Evolutionary conservation across 495 filamentous ascomycete genomes (phyloP).

Genomic region (Penicillium paradoxum): DNA sequence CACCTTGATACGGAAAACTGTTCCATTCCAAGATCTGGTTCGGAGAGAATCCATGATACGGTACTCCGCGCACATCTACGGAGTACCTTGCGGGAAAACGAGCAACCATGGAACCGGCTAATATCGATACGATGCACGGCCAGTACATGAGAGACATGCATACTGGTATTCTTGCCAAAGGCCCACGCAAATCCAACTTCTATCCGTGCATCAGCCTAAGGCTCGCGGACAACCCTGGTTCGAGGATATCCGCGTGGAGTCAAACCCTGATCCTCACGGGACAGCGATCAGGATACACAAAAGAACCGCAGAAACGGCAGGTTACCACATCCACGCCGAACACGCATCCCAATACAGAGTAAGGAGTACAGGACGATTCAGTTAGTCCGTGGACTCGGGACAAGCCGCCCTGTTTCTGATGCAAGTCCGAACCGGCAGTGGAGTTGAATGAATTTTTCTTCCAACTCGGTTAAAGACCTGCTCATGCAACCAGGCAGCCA

Average conservation of each 20-base stretch:
- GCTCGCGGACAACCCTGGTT: not conserved
- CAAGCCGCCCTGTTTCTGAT: not conserved
- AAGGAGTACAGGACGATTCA: no score
- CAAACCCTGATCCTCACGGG: not conserved
- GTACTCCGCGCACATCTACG: not conserved
- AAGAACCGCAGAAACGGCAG: not conserved
- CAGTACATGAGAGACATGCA: not conserved
- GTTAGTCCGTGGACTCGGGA: not conserved
- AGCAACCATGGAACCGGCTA: no score
- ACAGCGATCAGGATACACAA: not conserved
- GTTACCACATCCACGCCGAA: not conserved
- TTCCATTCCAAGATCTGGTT: not conserved
- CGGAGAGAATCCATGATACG: no score
- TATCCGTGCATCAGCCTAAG: not conserved
- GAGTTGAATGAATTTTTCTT: not conserved
- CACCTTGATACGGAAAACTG: not conserved
- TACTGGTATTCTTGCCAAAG: not conserved
- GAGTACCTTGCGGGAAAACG: not conserved
- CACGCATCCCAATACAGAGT: not conserved
- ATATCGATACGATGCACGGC: not conserved
- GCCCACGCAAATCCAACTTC: not conserved
- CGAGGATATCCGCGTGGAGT: not conserved
- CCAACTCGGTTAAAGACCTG: not conserved
- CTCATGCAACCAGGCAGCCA: not conserved
- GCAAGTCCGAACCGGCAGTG: not conserved